A percentile compares a stretch with the other conserved stretches of the same genome.
Evolutionary conservation across 495 filamentous ascomycete genomes (phyloP).

Genomic region (Penicillium arizonense): DNA sequence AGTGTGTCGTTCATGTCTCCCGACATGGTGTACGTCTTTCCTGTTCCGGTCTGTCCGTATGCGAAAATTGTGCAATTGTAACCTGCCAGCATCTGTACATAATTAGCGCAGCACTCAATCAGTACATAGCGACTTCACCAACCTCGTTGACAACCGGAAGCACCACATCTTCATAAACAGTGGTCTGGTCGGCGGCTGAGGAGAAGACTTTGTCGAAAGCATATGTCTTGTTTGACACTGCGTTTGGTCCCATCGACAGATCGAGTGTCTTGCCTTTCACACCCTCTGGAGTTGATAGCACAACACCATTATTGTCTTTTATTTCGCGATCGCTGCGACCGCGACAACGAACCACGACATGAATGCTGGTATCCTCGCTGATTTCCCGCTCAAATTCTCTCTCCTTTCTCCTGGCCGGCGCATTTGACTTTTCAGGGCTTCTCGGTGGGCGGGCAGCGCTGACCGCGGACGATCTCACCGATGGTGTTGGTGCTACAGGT

Average conservation of each 20-base stretch:
- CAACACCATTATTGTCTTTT: slow-evolving; percentile 87
- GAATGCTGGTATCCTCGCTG: slow-evolving; percentile 89
- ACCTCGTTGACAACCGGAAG: slow-evolving; percentile 91
- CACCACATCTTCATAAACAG: slow-evolving; percentile 93
- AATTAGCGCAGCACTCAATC: slow-evolving; percentile 9
- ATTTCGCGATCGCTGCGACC: slow-evolving; percentile 91
- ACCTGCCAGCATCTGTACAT: slow-evolving; percentile 78
- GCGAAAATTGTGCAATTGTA: slow-evolving; percentile 99
- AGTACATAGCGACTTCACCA: slow-evolving; percentile 15
- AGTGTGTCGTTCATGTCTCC: slow-evolving; percentile 89
- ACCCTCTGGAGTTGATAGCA: slow-evolving; percentile 75
- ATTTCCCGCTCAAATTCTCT: slow-evolving; percentile 74
- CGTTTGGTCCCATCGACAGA: slow-evolving; percentile 87
- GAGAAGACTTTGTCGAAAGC: slow-evolving; percentile 97
- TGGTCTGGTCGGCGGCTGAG: slow-evolving; percentile 86
- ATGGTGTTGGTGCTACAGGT: slow-evolving; percentile 63
- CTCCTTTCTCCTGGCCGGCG: slow-evolving; percentile 72
- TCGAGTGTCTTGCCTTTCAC: slow-evolving; percentile 80
- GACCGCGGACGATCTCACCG: slow-evolving; percentile 50
- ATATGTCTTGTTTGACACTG: slow-evolving; percentile 93
- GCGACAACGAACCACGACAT: slow-evolving; percentile 92
- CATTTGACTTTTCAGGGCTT: slow-evolving; percentile 39
- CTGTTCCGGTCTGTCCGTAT: slow-evolving; percentile 96
- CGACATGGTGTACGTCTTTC: slow-evolving; percentile 99
- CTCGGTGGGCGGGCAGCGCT: slow-evolving; percentile 41